phyloP scores from a whole-genome alignment of 2,329 filamentous ascomycete species.

The Ciborinia camelliae region DNA sequence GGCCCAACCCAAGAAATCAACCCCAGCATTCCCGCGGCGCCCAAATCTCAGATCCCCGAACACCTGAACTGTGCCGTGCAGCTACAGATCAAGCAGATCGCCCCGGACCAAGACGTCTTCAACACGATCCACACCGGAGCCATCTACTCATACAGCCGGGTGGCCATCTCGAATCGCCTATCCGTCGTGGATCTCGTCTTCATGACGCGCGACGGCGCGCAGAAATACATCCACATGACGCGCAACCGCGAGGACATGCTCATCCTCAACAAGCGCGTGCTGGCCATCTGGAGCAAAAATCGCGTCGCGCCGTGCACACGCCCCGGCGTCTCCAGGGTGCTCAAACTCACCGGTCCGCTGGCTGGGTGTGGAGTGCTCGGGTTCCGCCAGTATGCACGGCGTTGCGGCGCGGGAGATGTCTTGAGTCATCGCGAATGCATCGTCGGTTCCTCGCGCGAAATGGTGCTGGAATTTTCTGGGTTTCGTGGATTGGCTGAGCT shows the following conservation, averaged over 20 bases:
- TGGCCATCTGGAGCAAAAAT: neutral
- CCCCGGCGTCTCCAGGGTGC: neutral
- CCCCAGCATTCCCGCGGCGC: neutral
- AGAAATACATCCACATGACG: neutral
- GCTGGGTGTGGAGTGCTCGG: rapidly evolving
- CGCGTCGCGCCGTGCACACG: neutral
- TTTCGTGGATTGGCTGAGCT: neutral
- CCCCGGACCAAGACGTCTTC: neutral
- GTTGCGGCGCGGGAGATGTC: too few relatives aligned
- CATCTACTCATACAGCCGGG: neutral
- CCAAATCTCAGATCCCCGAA: neutral
- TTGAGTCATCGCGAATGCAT: neutral
- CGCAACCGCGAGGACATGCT: neutral
- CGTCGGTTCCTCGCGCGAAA: neutral
- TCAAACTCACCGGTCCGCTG: neutral
- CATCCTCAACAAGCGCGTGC: neutral
- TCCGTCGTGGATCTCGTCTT: neutral
- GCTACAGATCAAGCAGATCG: neutral
- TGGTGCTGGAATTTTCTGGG: neutral
- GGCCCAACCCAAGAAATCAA: neutral
- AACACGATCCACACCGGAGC: neutral
- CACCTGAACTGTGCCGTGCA: neutral
- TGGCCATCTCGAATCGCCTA: too few relatives aligned
- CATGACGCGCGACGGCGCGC: neutral
- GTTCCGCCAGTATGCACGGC: too few relatives aligned